Evolutionary conservation across 257 asterid species (phyloP), one percentile per base, ranked within the genome.

Genomic region (Fraxinus pennsylvanica): DNA sequence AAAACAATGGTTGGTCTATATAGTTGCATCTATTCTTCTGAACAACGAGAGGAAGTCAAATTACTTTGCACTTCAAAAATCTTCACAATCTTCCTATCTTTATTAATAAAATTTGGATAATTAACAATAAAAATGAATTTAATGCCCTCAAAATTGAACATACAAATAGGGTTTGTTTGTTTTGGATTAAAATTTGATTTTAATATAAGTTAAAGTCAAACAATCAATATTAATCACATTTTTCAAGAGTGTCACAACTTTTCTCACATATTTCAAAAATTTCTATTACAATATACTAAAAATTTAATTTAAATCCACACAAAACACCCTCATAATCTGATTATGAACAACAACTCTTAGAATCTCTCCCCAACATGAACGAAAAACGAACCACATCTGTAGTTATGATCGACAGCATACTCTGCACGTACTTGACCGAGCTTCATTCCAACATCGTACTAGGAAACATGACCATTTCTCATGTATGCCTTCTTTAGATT

Each of bases 291-390:
- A 25, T 25, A 25, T 25, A 25, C 27, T 25, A 25, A 25, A 25
- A 25, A 25, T 25, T 0, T 25, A 25, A 25, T 25, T 25, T 25
- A 25, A 25, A 25, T 25, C 27, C 27, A 25, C 27, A 25, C 27
- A 0, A 25, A 25, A 25, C 27, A 25, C 27, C 27, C 27, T 25
- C 27, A 25, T 25, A 74, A 74, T 43, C 17, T 12, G 15, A 12
- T 43, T 43, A 43, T 10, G 17, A 43, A 43, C 52, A 2, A 43
- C 1, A 39, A 39, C 45, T 43, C 52, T 88, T 81, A 92, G 85
- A 95, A 95, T 81, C 99, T 92, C 88, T 95, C 98, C 43, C 99
- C 99, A 80, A 90, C 91, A 68, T 96, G 84, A 88, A 95, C 90
- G 88, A 95, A 95, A 73, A 93, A 1, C 0, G 97, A 88, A 9